Base-by-base conservation (phyloP, 371 early-diverging fungal species). In the Mortierella sp. region DNA sequence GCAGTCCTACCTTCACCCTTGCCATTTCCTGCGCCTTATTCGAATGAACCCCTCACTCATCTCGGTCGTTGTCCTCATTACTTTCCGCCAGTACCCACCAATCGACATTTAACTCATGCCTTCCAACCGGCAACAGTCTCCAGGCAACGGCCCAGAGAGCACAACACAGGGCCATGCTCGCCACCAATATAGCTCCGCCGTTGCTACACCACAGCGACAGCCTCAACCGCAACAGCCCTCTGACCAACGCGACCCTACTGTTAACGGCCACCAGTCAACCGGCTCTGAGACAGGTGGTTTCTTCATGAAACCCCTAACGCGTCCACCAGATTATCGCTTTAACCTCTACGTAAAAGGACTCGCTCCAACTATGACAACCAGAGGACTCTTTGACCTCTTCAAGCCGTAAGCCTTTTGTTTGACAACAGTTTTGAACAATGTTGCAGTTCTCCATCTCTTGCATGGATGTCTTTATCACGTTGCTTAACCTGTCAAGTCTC, bases 331-430 rank as follows among this genome's bases (percentile, higher is more conserved):
- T 37, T 69, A 69, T 30, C 61, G 78, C 10, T 66, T 73, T 63
- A 97, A 97, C 77, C 90, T 96, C 60, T 96, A 97, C 72, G 93
- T 97, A 63, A 89, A 95, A 75, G 94, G 94, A 52, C 85, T 97
- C n/a, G 84, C 91, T 20, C 83, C 90, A 24, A 87, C 88, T 0
- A 93, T 90, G 14, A 93, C 94, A 0, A 96, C 96, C 81, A 93
- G 92, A 39, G 74, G 85, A 16, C 88, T 97, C 72, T 86, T 86
- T 73, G 87, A 88, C 16, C 86, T 96, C 87, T 94, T 94, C 66
- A 68, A 78, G 40, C 83, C 85, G 89, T 94, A 85, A 80, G 87
- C 64, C 64, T 49, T 59, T 39, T 62, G 14, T 62, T 45, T 47
- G 11, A 9, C 30, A 11, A 28, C 43, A 61, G 47, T 37, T 62